Evolutionary conservation across 441 rosid species (phyloP), one percentile per base, ranked within the genome.

Genomic region (Aleurites moluccanus): DNA sequence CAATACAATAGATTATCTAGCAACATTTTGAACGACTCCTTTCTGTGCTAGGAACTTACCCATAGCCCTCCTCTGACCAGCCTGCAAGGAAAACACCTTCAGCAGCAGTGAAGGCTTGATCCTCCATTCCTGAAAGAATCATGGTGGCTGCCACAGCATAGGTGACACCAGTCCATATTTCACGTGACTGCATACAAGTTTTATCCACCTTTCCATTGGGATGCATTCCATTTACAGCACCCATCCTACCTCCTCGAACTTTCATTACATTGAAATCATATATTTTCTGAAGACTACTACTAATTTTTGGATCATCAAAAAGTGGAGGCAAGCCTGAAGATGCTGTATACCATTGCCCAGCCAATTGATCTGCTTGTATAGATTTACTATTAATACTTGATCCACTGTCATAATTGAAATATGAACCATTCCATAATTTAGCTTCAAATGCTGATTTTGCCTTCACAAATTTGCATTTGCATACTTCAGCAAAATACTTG

Each of bases 161-260:
- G 35, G 99, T 95, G 42, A 95, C 97, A 42, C 99, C 99, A 0
- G 96, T 81, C 99, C 99, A 95, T 81, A 95, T 90, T 88, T 95
- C 99, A 71, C 99, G 97, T 4, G 98, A 95, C 81, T 95, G 99
- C 99, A 95, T 93, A 82, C 98, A 91, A 2, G 99, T 83, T 77
- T 93, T 93, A 66, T 95, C 99, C 64, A 95, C 93, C 84, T 86
- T 93, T 79, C 99, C 99, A 72, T 89, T 82, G 20, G 92, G 96
- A 87, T 89, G 92, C 99, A 95, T 95, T 52, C 99, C 99, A 78
- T 95, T 95, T 49, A 95, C 99, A 21, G 97, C 99, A 74, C 99
- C 99, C 88, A 90, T 90, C 82, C 76, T 87, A 16, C 99, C 99
- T 74, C 95, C 98, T 78, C 82, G 82, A 23, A 92, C 85, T 86